Evolutionary conservation across 2,329 filamentous ascomycete genomes (phyloP), one percentile per base, ranked within the genome.

Genomic region (Didymosphaeria variabile): DNA sequence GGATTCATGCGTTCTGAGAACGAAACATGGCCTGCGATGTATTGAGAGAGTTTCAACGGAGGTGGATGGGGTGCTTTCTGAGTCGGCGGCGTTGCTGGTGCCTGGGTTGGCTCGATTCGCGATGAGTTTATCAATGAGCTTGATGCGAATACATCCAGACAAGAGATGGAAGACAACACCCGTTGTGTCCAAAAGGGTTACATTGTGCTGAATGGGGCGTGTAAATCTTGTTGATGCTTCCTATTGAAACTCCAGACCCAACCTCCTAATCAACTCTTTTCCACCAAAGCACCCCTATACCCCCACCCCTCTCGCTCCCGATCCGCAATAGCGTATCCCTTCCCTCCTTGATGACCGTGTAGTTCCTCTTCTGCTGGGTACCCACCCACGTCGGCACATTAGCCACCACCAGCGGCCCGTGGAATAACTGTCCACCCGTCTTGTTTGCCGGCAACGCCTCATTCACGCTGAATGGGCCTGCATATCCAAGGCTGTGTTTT

Each of bases 331-430:
- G 66, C 58, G 36, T 68, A 10, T 62, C 51, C 0, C 59, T 53
- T 1, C 63, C 66, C 42, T 72, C 66, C 32, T 55, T 62, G 2
- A 72, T 49, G 26, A 72, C 23, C 5, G 70, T 70, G 15, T 70
- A 74, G 47, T 74, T 74, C 56, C 71, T 58, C 60, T 34, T 55
- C 17, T 71, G 67, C 15, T 61, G 59, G 9, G 55, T 58, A 0
- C 71, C 72, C 12, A 63, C 64, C 72, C 64, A 69, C 6, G 62
- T 69, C 12, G 72, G 72, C 56, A 73, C 66, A 63, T 71, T 72
- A 1, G 70, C 67, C 13, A 69, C 67, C 0, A 61, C 61, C 36
- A 74, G 31, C n/a, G 72, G 72, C 2, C 72, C 72, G 54, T 74
- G 72, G 31, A 72, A 69, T 0, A 74, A 34, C 61, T 74, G 69